Evolutionary conservation across 768 basidiomycete genomes (phyloP).

Genomic region (Pisolithus sp.): DNA sequence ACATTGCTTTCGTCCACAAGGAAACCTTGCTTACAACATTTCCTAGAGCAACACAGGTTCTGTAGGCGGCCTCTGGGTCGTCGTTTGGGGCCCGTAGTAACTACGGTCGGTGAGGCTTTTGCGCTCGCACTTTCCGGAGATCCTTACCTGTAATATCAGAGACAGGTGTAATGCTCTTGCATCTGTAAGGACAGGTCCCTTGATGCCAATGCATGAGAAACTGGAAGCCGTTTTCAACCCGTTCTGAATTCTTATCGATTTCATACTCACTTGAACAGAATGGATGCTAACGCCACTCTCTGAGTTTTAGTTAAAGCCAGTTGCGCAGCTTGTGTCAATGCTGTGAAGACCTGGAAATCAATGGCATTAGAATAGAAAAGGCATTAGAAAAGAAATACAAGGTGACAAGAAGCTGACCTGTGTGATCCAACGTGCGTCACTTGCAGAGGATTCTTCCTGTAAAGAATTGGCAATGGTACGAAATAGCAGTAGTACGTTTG

Average conservation of each 20-base stretch:
- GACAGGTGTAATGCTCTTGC: conserved; percentile 38
- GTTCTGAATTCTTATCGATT: not conserved
- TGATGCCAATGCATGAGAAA: conserved; percentile 55
- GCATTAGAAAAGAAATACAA: conserved; percentile 6
- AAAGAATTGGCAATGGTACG: conserved; percentile 78
- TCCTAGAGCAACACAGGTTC: conserved; percentile 65
- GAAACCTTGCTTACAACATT: conserved; percentile 47
- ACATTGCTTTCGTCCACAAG: not conserved
- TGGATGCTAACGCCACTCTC: conserved; percentile 71
- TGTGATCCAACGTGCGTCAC: conserved; percentile 44
- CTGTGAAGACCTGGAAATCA: conserved; percentile 46
- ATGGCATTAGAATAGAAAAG: conserved; percentile 4
- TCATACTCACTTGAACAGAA: conserved; percentile 77
- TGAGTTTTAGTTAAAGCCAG: conserved; percentile 58
- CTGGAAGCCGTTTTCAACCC: conserved; percentile 29
- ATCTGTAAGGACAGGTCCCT: conserved; percentile 33
- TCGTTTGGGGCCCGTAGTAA: conserved; percentile 35
- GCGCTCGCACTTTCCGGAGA: not conserved
- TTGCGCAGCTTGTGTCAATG: conserved; percentile 46
- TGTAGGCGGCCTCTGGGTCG: conserved; percentile 68
- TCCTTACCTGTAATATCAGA: conserved; percentile 41
- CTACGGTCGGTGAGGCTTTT: conserved; percentile 11
- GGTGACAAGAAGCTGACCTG: conserved; percentile 32
- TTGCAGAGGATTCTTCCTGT: conserved; percentile 43
- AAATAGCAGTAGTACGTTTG: conserved; percentile 74